A percentile compares a stretch with the other conserved stretches of the same genome.
These are phyloP conservation scores for Capsella rubella DNA, from an alignment of 441 rosid genomes.

Conservation along the genomic window DNA sequence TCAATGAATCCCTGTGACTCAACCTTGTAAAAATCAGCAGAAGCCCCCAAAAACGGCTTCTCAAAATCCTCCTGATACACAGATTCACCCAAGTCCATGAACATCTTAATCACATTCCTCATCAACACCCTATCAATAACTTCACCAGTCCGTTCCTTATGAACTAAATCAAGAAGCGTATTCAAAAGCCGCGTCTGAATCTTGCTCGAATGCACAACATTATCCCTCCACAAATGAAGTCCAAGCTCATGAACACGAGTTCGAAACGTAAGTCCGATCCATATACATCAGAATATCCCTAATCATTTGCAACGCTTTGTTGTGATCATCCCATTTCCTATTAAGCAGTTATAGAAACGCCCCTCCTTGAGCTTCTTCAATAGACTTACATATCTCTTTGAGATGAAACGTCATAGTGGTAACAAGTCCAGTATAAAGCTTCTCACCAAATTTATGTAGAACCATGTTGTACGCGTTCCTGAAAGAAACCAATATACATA, in stretches of 20 bases:
- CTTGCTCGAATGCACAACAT: slow-evolving; percentile 68
- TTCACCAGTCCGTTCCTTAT: slow-evolving; percentile 82
- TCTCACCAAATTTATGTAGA: slow-evolving; percentile 91
- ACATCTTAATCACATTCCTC: slow-evolving; percentile 89
- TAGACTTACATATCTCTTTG: slow-evolving; percentile 71
- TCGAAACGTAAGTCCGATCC: slow-evolving; percentile 87
- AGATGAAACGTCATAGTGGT: slow-evolving; percentile 84
- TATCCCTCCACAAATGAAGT: slow-evolving; percentile 87
- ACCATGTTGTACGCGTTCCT: slow-evolving; percentile 99
- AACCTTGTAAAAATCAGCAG: slow-evolving; percentile 82
- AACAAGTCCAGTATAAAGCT: slow-evolving; percentile 76
- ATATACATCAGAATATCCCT: slow-evolving; percentile 94
- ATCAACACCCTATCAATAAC: slow-evolving; percentile 86
- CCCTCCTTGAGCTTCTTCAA: slow-evolving; percentile 90
- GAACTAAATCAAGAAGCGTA: slow-evolving; percentile 84
- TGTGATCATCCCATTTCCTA: slow-evolving; percentile 95
- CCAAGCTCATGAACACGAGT: slow-evolving; percentile 90
- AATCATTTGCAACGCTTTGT: slow-evolving; percentile 91
- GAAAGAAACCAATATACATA: slow-evolving; percentile 35
- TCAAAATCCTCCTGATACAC: slow-evolving; percentile 95
- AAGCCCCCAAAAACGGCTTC: slow-evolving; percentile 88
- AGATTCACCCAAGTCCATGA: slow-evolving; percentile 86
- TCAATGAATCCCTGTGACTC: slow-evolving; percentile 89
- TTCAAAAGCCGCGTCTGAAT: slow-evolving; percentile 75
- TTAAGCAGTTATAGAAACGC: slow-evolving; percentile 82